phyloP scores from a whole-genome alignment of 164 flowering plant species.

The Liriodendron chinense region DNA sequence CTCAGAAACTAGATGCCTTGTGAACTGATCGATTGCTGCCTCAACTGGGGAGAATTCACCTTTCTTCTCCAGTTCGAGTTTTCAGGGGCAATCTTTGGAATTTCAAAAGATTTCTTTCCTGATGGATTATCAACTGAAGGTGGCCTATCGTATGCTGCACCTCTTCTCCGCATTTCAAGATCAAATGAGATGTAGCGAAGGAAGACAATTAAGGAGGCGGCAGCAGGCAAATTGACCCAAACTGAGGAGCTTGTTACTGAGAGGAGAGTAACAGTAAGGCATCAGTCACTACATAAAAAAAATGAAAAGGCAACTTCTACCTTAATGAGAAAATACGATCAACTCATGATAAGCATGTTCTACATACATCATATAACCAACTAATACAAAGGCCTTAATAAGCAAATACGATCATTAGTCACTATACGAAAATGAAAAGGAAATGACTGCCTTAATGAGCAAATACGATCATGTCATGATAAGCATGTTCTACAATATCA shows the following conservation, averaged over 20 bases:
- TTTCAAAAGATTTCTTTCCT: conserved; percentile 40
- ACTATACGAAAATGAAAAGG: not conserved
- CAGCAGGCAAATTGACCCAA: conserved; percentile 82
- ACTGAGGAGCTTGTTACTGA: conserved; percentile 98
- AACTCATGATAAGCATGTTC: not conserved
- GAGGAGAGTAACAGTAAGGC: conserved; percentile 10
- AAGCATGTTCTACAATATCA: conserved; percentile 2
- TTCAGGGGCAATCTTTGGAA: conserved; percentile 28
- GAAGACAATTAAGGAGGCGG: conserved; percentile 53
- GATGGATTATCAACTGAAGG: conserved; percentile 25
- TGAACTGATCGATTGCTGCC: conserved; percentile 85
- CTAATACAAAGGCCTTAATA: not conserved
- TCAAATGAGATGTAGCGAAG: conserved; percentile 82
- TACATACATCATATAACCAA: conserved; percentile 2
- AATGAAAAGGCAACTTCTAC: not conserved
- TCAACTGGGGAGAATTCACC: conserved; percentile 94
- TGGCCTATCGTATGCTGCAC: conserved; percentile 51
- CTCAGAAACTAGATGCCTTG: conserved; percentile 84
- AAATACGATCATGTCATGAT: not conserved
- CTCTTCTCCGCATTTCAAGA: conserved; percentile 71
- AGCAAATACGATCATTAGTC: not conserved
- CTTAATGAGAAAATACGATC: not conserved
- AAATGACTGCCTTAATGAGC: not conserved
- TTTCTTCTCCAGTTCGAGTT: conserved; percentile 74
- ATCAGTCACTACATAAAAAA: not conserved